Base-by-base conservation (phyloP, 2,329 filamentous ascomycete species). In the Fusarium marasasianum region DNA sequence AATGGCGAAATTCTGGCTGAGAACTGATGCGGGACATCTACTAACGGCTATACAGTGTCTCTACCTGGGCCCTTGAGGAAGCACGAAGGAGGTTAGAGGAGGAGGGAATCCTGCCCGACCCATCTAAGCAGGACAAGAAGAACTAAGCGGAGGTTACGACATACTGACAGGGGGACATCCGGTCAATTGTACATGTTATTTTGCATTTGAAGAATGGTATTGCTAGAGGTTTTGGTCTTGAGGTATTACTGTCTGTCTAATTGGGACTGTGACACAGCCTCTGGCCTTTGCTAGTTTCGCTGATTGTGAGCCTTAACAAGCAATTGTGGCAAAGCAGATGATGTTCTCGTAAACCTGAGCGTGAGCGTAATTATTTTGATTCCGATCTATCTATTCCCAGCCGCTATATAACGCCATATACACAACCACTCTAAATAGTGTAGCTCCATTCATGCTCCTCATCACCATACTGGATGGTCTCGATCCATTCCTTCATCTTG, bases 31-130 rank as follows among this genome's bases (percentile, higher is more conserved):
- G 47, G n/a, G 47, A 24, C 35, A 37, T 50, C 31, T 50, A 41
- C 81, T 83, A 78, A 84, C 74, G 29, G 24, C 35, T 59, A 24
- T 66, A 70, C 79, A 99, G 96, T 84, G 98, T 99, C 91, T 96
- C 98, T 88, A 98, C 96, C 63, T 99, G 96, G 96, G 96, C 96
- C 73, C 91, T 99, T 48, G 96, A 99, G 86, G 96, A 99, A 87
- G 96, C 96, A 60, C 91, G 96, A 81, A 91, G 96, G 87, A 90
- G 96, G 87, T 91, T 99, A 89, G 96, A 99, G 87, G 93, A 91
- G 69, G 96, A 99, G 87, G 96, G 96, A 69, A 95, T 98, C 81
- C 86, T 98, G 81, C 91, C 94, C 80, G 96, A 98, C 80, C 92
- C 93, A 45, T 83, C 85, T 63, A 84, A 86, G 76, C 84, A 89